Conservation (phyloP, 768 basidiomycete species). For the Asterophora lycoperdoides region DNA sequence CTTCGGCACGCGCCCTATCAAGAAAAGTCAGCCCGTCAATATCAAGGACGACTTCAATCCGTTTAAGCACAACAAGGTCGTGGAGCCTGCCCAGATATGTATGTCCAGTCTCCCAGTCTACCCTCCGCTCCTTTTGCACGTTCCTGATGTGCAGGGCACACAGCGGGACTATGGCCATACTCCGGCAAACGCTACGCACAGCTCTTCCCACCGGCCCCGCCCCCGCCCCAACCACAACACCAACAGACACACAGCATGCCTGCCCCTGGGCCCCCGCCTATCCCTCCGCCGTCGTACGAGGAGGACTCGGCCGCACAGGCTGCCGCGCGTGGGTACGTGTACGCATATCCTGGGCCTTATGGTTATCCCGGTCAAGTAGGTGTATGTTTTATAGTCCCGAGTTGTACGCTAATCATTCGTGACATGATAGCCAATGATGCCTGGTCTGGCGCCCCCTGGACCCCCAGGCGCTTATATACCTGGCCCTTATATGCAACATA, state of each 20-base stretch:
- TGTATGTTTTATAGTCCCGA: constrained; percentile 10
- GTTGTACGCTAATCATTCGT: constrained; percentile 1
- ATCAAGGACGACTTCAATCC: constrained; percentile 98
- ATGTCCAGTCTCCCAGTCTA: constrained; percentile 28
- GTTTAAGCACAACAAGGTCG: constrained; percentile 83
- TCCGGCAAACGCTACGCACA: constrained; percentile 80
- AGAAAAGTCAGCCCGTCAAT: constrained; percentile 72
- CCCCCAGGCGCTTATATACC: constrained; percentile 80
- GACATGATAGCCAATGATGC: constrained; percentile 72
- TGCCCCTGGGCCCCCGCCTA: constrained; percentile 62
- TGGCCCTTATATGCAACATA: constrained; percentile 77
- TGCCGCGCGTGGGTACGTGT: constrained; percentile 60
- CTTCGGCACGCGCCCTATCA: constrained; percentile 77
- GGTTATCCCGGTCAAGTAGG: constrained; percentile 72
- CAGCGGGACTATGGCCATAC: constrained; percentile 83
- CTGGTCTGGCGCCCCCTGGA: constrained; percentile 73
- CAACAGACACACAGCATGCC: constrained; percentile 63
- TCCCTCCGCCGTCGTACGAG: constrained; percentile 75
- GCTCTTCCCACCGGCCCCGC: constrained; percentile 66
- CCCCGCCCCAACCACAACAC: constrained; percentile 54
- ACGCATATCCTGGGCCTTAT: constrained; percentile 67
- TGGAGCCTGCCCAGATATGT: constrained; percentile 72
- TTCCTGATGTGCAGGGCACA: not conserved
- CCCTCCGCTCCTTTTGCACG: not conserved
- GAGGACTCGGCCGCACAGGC: constrained; percentile 66